These are phyloP conservation scores for Extremus antarcticus DNA, from an alignment of 495 filamentous ascomycete genomes.

Conservation along the genomic window DNA sequence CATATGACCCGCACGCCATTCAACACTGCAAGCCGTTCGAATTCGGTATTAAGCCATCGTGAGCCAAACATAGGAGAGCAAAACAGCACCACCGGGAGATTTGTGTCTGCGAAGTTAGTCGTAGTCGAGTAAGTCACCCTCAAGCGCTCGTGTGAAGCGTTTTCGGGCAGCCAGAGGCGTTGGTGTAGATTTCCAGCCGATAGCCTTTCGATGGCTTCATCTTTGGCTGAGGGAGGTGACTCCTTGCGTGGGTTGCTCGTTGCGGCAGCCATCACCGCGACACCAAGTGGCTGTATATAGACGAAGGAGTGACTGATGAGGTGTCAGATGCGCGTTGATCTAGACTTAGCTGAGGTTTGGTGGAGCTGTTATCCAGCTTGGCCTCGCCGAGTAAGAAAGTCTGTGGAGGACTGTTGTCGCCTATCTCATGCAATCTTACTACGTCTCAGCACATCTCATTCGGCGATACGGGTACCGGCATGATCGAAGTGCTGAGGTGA, in stretches of 20 bases:
- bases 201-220: conserved; percentile 14
- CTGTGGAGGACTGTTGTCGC: no score
- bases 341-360: no score
- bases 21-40: conserved; percentile 6
- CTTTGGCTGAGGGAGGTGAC: conserved; percentile 4
- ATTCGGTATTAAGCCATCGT: conserved; percentile 1
- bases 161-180: conserved; percentile 16
- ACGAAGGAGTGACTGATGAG: no score
- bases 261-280: no score
- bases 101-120: conserved; percentile 15
- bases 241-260: neutral
- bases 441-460: no score
- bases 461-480: no score
- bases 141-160: conserved; percentile 4
- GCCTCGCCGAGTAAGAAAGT: no score
- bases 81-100: conserved; percentile 12
- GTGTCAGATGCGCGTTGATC: no score
- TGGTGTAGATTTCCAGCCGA: conserved; percentile 14
- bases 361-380: no score
- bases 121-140: conserved; percentile 17
- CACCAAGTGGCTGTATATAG: no score
- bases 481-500: no score
- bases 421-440: no score
- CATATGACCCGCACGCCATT: conserved; percentile 16
- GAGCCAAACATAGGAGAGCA: conserved; percentile 20